Evolutionary conservation across 345 rosid genomes (phyloP), one percentile per base, ranked within the genome.

Genomic region (Kernera saxatilis): DNA sequence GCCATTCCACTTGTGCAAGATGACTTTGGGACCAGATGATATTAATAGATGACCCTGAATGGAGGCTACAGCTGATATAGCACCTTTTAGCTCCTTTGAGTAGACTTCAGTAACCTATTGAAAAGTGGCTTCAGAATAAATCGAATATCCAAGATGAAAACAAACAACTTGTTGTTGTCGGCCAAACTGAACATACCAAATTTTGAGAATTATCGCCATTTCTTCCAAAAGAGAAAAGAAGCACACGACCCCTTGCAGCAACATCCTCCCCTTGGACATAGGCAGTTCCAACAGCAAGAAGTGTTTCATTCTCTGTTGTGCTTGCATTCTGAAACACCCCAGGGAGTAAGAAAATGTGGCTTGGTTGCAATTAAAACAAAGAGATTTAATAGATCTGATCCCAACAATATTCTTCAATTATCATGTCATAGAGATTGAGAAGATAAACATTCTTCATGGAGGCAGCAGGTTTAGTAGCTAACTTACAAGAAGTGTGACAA

Each of bases 241-340:
- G 86, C 49, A 94, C 87, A 33, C 98, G 98, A 21, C 99, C 99
- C 78, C 98, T 89, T 52, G 87, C 98, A 37, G 98, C 99, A 70
- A 94, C 99, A 84, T 94, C 99, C 86, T 94, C 98, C 71, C 99
- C 98, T 84, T 94, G 99, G 72, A 88, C 93, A 71, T 91, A 94
- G 29, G 98, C 98, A 77, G 99, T 94, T 61, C 98, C 99, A 78
- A 89, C 69, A 39, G 98, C 99, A 78, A 94, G 80, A 71, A 94
- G 87, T 21, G 89, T 85, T 71, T 94, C 98, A 75, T 91, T 94
- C 75, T 91, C 97, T 69, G 79, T 76, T 46, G 93, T 94, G 69
- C 76, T 80, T 63, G 88, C 74, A 79, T 94, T 94, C 99, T 94
- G 90, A 62, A 67, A 78, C 50, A 67, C 60, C 63, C 32, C 54